A percentile compares a stretch with the other conserved stretches of the same genome.
These are phyloP conservation scores for Schizosaccharomyces japonicus DNA, from an alignment of 805 yeast species.

Conservation along the genomic window DNA sequence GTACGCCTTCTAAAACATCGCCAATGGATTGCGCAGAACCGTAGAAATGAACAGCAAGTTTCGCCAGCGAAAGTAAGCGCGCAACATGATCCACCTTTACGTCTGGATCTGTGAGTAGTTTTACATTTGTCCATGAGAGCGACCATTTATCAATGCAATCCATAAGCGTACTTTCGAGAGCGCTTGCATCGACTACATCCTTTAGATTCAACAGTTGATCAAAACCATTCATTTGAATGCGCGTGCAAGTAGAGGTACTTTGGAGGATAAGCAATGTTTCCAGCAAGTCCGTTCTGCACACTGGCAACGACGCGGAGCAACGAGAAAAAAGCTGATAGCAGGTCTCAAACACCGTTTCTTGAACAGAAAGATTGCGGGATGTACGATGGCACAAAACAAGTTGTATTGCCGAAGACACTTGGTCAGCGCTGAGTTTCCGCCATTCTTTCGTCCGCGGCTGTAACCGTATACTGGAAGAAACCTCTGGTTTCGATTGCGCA, in stretches of 20 bases:
- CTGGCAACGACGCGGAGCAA: slow-evolving; percentile 19
- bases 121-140: not conserved
- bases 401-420: not conserved
- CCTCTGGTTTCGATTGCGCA: too few relatives aligned
- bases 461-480: too few relatives aligned
- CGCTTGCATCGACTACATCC: not conserved
- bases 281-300: slow-evolving; percentile 18
- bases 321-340: slow-evolving; percentile 15
- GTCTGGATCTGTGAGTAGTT: not conserved
- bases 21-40: not conserved
- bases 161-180: not conserved
- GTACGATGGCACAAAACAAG: not conserved
- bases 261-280: slow-evolving; percentile 15
- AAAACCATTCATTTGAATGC: too few relatives aligned
- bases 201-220: not conserved
- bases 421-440: not conserved
- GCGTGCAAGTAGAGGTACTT: slow-evolving; percentile 5
- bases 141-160: not conserved
- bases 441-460: slow-evolving; percentile 3
- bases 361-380: not conserved
- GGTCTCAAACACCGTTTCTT: slow-evolving; percentile 14
- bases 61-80: not conserved
- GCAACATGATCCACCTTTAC: not conserved
- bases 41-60: not conserved
- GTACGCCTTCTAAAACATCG: not conserved